These are phyloP conservation scores for Colletotrichum echinochloae DNA, from an alignment of 2,329 filamentous ascomycete genomes.

Conservation along the genomic window DNA sequence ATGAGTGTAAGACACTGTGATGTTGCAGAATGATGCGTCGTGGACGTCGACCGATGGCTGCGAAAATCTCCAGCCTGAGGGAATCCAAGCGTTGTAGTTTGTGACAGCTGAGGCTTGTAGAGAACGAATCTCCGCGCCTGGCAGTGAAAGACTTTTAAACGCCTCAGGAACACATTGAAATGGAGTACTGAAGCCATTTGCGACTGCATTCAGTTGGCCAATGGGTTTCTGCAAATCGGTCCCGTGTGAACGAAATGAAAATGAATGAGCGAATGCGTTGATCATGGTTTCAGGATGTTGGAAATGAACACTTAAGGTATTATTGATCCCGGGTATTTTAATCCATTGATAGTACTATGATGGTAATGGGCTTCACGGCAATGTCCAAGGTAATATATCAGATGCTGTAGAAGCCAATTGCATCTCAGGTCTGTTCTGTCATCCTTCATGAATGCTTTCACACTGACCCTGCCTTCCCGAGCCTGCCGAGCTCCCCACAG, in stretches of 20 bases:
- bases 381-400: not conserved
- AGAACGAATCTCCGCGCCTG: slow-evolving; percentile 11
- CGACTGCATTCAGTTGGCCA: not conserved
- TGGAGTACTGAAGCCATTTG: not conserved
- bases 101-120: slow-evolving; percentile 4
- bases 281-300: not conserved
- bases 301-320: not conserved
- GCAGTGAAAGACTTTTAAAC: not conserved
- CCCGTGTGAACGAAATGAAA: not conserved
- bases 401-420: too few relatives aligned
- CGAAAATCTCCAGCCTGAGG: slow-evolving; percentile 15
- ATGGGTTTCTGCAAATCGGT: not conserved
- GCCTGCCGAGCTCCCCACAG: not conserved
- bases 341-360: not conserved
- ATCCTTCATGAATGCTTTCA: not conserved
- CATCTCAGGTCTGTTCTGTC: not conserved
- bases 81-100: slow-evolving; percentile 14
- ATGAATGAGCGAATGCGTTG: not conserved
- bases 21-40: slow-evolving; percentile 44
- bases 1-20: slow-evolving; percentile 46
- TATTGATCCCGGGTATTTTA: too few relatives aligned
- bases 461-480: not conserved
- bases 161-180: not conserved
- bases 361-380: too few relatives aligned
- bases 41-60: slow-evolving; percentile 8